These are phyloP conservation scores for Phialophora tarda DNA, from an alignment of 2,329 filamentous ascomycete species.

Conservation along the genomic window DNA sequence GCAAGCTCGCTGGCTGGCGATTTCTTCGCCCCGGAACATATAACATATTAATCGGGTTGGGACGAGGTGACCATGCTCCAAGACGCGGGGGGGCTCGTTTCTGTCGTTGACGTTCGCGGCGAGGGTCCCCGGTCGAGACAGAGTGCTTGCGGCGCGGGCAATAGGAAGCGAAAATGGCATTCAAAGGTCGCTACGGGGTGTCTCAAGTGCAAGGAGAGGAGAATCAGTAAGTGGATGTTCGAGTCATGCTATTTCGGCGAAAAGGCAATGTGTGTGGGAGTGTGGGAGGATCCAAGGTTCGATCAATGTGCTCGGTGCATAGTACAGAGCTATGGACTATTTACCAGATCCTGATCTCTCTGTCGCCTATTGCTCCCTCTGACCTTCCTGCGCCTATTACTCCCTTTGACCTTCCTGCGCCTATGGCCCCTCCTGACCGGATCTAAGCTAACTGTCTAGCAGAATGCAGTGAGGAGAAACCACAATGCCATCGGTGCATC, in stretches of 20 bases:
- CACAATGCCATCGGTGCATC: conserved; percentile 39
- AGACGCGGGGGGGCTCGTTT: neutral
- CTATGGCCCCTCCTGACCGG: too few relatives aligned
- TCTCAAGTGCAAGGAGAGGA: conserved; percentile 28
- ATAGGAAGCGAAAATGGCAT: conserved; percentile 25
- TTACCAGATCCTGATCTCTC: too few relatives aligned
- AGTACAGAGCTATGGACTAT: too few relatives aligned
- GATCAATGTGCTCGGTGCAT: too few relatives aligned
- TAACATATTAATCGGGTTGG: neutral
- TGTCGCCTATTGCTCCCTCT: neutral
- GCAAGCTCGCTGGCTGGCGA: too few relatives aligned
- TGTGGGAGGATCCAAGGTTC: too few relatives aligned
- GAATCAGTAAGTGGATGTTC: conserved; percentile 13
- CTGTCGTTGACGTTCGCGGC: conserved; percentile 7
- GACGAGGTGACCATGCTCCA: neutral
- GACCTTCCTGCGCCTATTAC: neutral
- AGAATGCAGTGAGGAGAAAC: conserved; percentile 43
- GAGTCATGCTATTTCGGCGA: too few relatives aligned
- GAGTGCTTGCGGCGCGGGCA: neutral
- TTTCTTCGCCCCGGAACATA: neutral
- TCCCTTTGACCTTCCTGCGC: neutral
- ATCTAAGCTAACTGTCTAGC: neutral
- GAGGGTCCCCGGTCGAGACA: neutral
- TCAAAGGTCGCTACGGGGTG: conserved; percentile 29
- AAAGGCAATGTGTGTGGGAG: too few relatives aligned